A percentile compares a stretch with the other conserved stretches of the same genome.
Evolutionary conservation across 805 yeast species (phyloP).

Genomic region (Wickerhamomyces chambardii): DNA sequence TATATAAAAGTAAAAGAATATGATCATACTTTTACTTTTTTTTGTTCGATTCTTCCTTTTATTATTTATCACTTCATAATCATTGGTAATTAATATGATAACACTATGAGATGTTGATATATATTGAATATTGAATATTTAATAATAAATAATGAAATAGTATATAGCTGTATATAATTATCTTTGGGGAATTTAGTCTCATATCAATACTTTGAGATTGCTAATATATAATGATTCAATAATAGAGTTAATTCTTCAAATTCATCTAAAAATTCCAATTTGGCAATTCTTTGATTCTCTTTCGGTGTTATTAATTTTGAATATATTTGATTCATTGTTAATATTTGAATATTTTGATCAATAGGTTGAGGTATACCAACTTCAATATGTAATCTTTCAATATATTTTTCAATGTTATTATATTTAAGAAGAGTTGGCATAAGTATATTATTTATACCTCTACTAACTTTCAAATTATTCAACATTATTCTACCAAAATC

Average conservation of each 20-base stretch:
- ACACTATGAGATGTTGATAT: too few species aligned
- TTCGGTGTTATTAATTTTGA: conserved; percentile 20
- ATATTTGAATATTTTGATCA: conserved; percentile 7
- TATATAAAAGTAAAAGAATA: conserved; percentile 8
- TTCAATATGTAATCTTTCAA: conserved; percentile 7
- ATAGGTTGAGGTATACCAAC: conserved; percentile 8
- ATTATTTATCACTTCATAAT: too few species aligned
- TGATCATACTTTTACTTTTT: not conserved
- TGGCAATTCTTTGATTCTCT: conserved; percentile 32
- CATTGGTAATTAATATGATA: too few species aligned
- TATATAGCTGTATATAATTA: too few species aligned
- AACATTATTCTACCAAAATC: conserved; percentile 48
- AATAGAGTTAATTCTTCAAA: conserved; percentile 45
- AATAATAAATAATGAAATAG: too few species aligned
- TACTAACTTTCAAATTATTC: conserved; percentile 36
- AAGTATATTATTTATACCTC: conserved; percentile 25
- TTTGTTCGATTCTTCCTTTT: too few species aligned
- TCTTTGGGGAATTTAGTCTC: too few species aligned
- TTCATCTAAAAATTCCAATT: conserved; percentile 48
- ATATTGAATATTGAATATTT: too few species aligned
- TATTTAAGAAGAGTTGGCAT: conserved; percentile 27
- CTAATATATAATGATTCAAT: conserved; percentile 34
- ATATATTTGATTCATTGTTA: conserved; percentile 25
- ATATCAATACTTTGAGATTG: not conserved
- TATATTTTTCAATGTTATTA: conserved; percentile 24